Evolutionary conservation across 495 filamentous ascomycete genomes (phyloP).

Genomic region (Hypoxylon intermedium): DNA sequence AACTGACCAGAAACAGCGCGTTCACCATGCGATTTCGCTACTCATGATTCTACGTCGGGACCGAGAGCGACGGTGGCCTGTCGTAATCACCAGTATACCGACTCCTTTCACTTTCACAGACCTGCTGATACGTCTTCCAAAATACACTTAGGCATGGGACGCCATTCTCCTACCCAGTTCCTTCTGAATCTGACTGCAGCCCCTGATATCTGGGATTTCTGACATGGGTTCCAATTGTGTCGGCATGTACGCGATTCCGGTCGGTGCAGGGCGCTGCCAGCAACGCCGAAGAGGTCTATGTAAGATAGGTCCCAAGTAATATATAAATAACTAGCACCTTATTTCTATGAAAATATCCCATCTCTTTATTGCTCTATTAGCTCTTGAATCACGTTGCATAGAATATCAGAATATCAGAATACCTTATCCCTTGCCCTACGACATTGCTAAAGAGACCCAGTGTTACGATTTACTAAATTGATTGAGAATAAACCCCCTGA

Average conservation of each 20-base stretch:
- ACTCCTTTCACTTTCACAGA: background rate
- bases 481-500: too few relatives aligned
- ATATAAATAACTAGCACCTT: background rate
- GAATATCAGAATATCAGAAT: too few relatives aligned
- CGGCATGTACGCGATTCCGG: conserved; percentile 15
- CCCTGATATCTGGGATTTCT: background rate
- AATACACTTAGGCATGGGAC: background rate
- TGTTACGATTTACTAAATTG: too few relatives aligned
- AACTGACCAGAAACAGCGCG: background rate
- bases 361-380: background rate
- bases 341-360: background rate
- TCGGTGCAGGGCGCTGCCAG: conserved; percentile 1
- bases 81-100: background rate
- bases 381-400: too few relatives aligned
- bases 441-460: too few relatives aligned
- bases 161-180: background rate
- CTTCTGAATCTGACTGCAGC: background rate
- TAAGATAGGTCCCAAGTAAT: background rate
- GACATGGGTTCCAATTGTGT: background rate
- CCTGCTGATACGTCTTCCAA: background rate
- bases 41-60: background rate
- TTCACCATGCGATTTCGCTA: background rate
- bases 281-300: conserved; percentile 4
- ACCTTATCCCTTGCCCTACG: too few relatives aligned
- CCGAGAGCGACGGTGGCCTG: background rate